These are phyloP conservation scores for Porodaedalea pini DNA, from an alignment of 1,284 basidiomycete species.

Conservation along the genomic window DNA sequence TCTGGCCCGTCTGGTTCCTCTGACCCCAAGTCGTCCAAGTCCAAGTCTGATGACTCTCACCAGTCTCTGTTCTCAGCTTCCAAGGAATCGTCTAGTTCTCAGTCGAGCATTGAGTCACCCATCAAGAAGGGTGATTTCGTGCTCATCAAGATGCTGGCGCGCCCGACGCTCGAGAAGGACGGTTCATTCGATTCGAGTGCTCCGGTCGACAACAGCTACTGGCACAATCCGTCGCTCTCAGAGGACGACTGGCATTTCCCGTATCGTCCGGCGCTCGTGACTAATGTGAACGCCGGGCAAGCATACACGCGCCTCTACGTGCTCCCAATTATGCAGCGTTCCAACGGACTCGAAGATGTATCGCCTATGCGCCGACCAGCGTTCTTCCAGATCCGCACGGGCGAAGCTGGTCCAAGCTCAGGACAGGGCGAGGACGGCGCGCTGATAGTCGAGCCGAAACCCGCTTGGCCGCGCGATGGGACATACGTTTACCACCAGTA, in stretches of 20 bases:
- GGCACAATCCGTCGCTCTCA: slow-evolving; percentile 15
- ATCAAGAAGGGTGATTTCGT: slow-evolving; percentile 10
- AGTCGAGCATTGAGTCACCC: neutral
- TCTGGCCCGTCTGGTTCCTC: neutral
- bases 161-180: slow-evolving; percentile 7
- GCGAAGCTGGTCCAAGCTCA: neutral
- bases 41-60: neutral
- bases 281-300: neutral
- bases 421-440: neutral
- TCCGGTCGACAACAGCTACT: slow-evolving; percentile 11
- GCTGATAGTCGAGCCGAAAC: neutral
- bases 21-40: too few species aligned
- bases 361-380: neutral
- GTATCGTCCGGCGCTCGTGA: slow-evolving; percentile 8
- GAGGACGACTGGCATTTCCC: slow-evolving; percentile 13
- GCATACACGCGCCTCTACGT: slow-evolving; percentile 5
- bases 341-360: slow-evolving; percentile 3
- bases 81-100: neutral
- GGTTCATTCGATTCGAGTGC: neutral
- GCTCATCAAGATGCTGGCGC: slow-evolving; percentile 12
- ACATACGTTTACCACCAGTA: slow-evolving; percentile 7
- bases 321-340: slow-evolving; percentile 10
- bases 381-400: slow-evolving; percentile 2
- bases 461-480: slow-evolving; percentile 7
- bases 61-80: too few species aligned